A percentile compares a stretch with the other conserved stretches of the same genome.
phyloP scores from a whole-genome alignment of 2,329 filamentous ascomycete species.

The Elsinoe ampelina region DNA sequence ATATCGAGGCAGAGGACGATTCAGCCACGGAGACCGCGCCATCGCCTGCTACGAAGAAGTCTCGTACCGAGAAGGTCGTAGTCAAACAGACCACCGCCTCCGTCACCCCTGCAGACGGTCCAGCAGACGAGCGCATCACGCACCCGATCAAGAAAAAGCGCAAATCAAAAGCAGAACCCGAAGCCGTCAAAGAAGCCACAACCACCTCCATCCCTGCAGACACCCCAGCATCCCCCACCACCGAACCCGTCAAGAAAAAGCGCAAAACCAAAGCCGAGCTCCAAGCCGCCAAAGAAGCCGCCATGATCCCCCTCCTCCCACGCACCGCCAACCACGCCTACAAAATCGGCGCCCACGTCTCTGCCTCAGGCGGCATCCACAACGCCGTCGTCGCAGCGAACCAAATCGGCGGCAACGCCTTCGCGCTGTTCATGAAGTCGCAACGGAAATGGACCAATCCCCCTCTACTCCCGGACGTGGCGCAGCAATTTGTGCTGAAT shows the following conservation, averaged over 20 bases:
- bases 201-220: neutral
- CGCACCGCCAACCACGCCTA: slow-evolving; percentile 66
- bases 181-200: neutral
- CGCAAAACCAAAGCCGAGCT: slow-evolving; percentile 50
- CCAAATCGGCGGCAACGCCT: slow-evolving; percentile 64
- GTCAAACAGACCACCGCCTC: neutral
- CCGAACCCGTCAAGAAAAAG: slow-evolving; percentile 30
- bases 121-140: neutral
- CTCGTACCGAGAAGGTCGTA: slow-evolving; percentile 14
- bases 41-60: neutral
- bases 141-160: neutral
- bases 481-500: slow-evolving; percentile 58
- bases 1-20: slow-evolving; percentile 13
- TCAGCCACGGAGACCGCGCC: neutral
- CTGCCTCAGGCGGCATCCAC: slow-evolving; percentile 80
- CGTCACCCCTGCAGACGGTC: neutral
- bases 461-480: slow-evolving; percentile 58
- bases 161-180: too few relatives aligned
- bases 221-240: neutral
- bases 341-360: slow-evolving; percentile 88
- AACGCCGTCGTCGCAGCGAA: slow-evolving; percentile 57
- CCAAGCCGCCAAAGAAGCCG: slow-evolving; percentile 43
- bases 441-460: slow-evolving; percentile 92
- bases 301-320: slow-evolving; percentile 55
- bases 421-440: slow-evolving; percentile 91